Conservation (phyloP, 176 grass and related monocot species). For the Saccharum officinarum region DNA sequence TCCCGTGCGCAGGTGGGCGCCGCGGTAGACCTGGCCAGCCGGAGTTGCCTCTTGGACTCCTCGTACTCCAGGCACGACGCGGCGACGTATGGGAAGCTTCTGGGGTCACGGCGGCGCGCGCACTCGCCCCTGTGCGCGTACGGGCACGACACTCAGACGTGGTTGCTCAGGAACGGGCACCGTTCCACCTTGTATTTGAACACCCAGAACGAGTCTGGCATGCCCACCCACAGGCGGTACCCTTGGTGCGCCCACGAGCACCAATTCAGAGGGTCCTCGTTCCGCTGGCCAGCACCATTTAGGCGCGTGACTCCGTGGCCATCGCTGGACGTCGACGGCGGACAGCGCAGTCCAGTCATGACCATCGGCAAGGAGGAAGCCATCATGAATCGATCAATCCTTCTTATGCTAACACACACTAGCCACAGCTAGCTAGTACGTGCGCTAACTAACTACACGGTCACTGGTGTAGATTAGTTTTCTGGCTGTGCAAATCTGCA, state of each 20-base stretch:
- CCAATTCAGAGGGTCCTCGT: neutral
- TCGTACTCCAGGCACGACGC: constrained; percentile 44
- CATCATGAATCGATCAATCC: neutral
- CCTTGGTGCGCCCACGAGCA: constrained; percentile 18
- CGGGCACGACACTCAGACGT: constrained; percentile 60
- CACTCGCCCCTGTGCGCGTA: constrained; percentile 60
- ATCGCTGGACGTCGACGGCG: neutral
- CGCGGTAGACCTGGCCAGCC: too few species aligned
- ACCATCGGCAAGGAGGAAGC: neutral
- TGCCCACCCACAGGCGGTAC: constrained; percentile 39
- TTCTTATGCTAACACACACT: neutral
- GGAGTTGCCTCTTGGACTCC: too few species aligned
- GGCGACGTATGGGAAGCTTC: constrained; percentile 36
- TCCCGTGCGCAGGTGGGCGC: too few species aligned
- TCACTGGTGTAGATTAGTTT: too few species aligned
- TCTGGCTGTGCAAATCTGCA: too few species aligned
- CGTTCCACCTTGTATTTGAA: constrained; percentile 59
- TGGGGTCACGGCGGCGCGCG: constrained; percentile 50
- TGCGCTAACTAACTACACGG: too few species aligned
- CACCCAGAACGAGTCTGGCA: constrained; percentile 62
- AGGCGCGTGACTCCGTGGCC: too few species aligned
- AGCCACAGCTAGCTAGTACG: too few species aligned
- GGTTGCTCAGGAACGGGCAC: constrained; percentile 31
- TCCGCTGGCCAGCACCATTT: too few species aligned
- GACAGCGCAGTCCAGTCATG: neutral